Evolutionary conservation across 202 grass and related monocot genomes (phyloP).

Genomic region (Schoenoplectus tabernaemontani): DNA sequence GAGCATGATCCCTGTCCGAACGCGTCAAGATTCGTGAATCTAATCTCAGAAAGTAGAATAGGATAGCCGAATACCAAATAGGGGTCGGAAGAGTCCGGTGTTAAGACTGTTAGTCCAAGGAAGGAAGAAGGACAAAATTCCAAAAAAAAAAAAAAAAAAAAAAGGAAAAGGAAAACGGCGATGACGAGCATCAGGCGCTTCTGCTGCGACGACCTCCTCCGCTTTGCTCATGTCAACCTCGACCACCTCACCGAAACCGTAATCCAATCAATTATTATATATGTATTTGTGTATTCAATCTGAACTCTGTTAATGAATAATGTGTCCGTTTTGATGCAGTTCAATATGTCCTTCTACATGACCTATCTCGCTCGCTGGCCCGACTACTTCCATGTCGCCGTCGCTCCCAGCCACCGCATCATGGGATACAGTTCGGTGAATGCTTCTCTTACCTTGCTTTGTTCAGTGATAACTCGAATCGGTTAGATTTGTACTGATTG

Average conservation of each 20-base stretch:
- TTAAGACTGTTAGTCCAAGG: too few species aligned
- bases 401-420: slow-evolving; percentile 55
- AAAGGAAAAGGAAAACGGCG: neutral
- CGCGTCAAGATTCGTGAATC: too few species aligned
- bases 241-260: slow-evolving; percentile 96
- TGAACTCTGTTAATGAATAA: neutral
- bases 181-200: slow-evolving; percentile 96
- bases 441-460: neutral
- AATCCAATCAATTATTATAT: neutral
- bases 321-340: slow-evolving; percentile 29
- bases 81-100: too few species aligned
- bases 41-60: too few species aligned
- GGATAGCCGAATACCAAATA: too few species aligned
- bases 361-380: slow-evolving; percentile 97
- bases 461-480: slow-evolving; percentile 11
- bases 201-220: slow-evolving; percentile 93
- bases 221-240: slow-evolving; percentile 72
- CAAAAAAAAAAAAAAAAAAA: neutral
- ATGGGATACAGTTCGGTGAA: slow-evolving; percentile 95
- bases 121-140: too few species aligned
- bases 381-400: slow-evolving; percentile 82
- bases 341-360: slow-evolving; percentile 99
- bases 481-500: slow-evolving; percentile 5
- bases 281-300: neutral
- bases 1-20: too few species aligned